Conservation (phyloP, 257 asterid genomes). For the Solanum piurae region DNA sequence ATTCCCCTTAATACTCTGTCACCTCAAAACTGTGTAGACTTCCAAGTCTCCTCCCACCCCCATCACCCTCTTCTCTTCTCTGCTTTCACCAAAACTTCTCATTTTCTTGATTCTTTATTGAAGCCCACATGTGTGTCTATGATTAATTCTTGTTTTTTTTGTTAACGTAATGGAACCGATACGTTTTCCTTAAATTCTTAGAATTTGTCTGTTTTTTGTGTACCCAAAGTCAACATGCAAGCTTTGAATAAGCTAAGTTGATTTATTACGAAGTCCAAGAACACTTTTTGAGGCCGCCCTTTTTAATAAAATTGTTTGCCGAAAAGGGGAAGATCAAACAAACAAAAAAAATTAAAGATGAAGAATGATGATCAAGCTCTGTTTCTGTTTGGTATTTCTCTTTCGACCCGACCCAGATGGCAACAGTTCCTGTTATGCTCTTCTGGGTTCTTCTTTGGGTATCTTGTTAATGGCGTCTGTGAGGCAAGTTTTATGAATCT, state of each 20-base stretch:
- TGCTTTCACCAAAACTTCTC: background rate
- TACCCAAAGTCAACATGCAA: slow-evolving; percentile 40
- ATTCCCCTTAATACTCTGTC: background rate
- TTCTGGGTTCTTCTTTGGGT: slow-evolving; percentile 90
- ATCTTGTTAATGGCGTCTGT: slow-evolving; percentile 83
- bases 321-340: background rate
- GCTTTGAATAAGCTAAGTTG: slow-evolving; percentile 19
- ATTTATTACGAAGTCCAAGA: slow-evolving; percentile 15
- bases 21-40: background rate
- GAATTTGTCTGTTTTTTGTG: background rate
- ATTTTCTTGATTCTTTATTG: background rate
- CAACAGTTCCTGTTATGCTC: slow-evolving; percentile 83
- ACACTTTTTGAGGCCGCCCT: background rate
- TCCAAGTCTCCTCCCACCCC: background rate
- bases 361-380: slow-evolving; percentile 69
- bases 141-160: background rate
- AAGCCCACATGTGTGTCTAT: background rate
- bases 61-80: background rate
- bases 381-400: slow-evolving; percentile 67
- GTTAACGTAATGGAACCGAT: slow-evolving; percentile 33
- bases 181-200: slow-evolving; percentile 23
- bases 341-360: slow-evolving; percentile 20
- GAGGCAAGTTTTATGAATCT: slow-evolving; percentile 40
- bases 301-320: background rate
- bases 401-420: slow-evolving; percentile 65